Evolutionary conservation across 1,284 basidiomycete species (phyloP).

Genomic region (Lignosus rhinocerotis): DNA sequence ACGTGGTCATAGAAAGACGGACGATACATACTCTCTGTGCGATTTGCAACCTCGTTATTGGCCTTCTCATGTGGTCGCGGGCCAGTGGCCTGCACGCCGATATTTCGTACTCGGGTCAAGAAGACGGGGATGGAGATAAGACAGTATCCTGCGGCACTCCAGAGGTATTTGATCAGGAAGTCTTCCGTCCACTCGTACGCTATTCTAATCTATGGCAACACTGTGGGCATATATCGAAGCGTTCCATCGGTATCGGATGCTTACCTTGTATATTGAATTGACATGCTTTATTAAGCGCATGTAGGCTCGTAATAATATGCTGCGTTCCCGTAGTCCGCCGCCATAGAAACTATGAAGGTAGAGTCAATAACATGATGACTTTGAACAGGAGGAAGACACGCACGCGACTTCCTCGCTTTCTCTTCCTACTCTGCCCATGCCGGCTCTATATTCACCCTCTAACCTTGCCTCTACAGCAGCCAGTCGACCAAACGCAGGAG

Average conservation of each 20-base stretch:
- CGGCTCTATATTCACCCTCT: constrained; percentile 90
- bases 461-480: constrained; percentile 87
- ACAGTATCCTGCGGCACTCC: constrained; percentile 88
- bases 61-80: constrained; percentile 6
- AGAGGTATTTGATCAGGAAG: constrained; percentile 92
- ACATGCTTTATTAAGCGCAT: constrained; percentile 84
- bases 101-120: constrained; percentile 51
- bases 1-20: background rate
- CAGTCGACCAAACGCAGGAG: constrained; percentile 92
- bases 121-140: constrained; percentile 89
- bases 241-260: background rate
- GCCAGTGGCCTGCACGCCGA: constrained; percentile 43
- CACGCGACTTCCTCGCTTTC: constrained; percentile 94
- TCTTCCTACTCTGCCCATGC: constrained; percentile 85
- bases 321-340: constrained; percentile 82
- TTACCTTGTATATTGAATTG: constrained; percentile 88
- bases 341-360: constrained; percentile 75
- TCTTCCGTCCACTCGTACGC: constrained; percentile 92
- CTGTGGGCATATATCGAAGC: background rate
- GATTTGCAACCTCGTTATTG: constrained; percentile 30
- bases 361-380: background rate
- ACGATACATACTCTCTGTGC: constrained; percentile 45
- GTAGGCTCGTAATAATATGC: constrained; percentile 84
- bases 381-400: constrained; percentile 33
- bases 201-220: constrained; percentile 61